Percentiles rank a stretch among this genome's conserved stretches.
Conservation (phyloP, 305 asterid species). For the Plantago coronopus region DNA sequence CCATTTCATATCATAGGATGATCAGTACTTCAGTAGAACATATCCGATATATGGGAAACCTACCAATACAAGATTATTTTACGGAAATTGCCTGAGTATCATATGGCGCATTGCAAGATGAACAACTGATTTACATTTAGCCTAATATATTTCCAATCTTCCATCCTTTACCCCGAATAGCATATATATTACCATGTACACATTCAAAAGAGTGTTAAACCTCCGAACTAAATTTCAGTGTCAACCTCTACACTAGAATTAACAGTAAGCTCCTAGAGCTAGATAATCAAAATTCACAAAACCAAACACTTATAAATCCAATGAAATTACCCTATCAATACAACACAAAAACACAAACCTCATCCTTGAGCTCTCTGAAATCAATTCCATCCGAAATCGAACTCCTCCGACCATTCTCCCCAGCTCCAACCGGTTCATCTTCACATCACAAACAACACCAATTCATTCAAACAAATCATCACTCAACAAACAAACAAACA, state of each 20-base stretch:
- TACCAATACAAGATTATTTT: not conserved
- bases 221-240: too few species aligned
- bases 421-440: constrained; percentile 30
- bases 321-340: not conserved
- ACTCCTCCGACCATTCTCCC: constrained; percentile 34
- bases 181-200: too few species aligned
- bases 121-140: not conserved
- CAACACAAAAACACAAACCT: constrained; percentile 37
- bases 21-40: too few species aligned
- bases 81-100: not conserved
- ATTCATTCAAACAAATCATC: not conserved
- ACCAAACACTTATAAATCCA: not conserved
- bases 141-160: not conserved
- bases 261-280: not conserved
- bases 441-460: constrained; percentile 22
- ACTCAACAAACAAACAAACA: constrained; percentile 2
- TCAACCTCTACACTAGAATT: not conserved
- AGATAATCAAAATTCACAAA: constrained; percentile 1
- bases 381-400: constrained; percentile 20
- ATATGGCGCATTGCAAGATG: not conserved
- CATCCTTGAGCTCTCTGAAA: constrained; percentile 41
- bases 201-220: too few species aligned
- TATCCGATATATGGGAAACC: not conserved
- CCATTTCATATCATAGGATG: not conserved
- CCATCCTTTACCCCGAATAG: too few species aligned